Conservation (phyloP, 2,329 filamentous ascomycete species). For the Pezicula rhizophila region DNA sequence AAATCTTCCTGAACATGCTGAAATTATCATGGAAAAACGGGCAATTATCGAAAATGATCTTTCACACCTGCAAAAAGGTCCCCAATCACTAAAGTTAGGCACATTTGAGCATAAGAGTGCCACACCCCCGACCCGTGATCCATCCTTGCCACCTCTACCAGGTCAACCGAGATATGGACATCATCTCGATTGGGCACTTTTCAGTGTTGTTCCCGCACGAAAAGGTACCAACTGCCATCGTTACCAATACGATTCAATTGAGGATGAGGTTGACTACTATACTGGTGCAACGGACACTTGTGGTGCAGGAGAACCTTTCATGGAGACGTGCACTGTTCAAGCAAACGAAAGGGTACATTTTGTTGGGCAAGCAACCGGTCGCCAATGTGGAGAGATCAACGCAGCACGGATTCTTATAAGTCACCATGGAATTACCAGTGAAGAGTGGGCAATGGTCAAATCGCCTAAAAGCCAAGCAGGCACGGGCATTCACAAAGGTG, state of each 20-base stretch:
- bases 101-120: background rate
- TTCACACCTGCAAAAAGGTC: background rate
- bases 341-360: background rate
- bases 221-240: background rate
- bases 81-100: background rate
- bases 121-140: background rate
- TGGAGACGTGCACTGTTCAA: background rate
- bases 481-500: background rate
- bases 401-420: background rate
- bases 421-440: background rate
- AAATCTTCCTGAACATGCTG: background rate
- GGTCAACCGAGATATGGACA: background rate
- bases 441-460: background rate
- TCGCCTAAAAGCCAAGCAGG: background rate
- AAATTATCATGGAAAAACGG: background rate
- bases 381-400: background rate
- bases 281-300: background rate
- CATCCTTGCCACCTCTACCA: background rate
- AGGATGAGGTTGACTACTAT: background rate
- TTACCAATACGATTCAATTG: background rate
- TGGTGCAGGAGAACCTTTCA: background rate
- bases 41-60: background rate
- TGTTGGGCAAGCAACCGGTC: background rate
- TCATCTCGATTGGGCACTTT: conserved; percentile 1
- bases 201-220: background rate